phyloP scores from a whole-genome alignment of 257 asterid species.

The Paraleonurus japonicus region DNA sequence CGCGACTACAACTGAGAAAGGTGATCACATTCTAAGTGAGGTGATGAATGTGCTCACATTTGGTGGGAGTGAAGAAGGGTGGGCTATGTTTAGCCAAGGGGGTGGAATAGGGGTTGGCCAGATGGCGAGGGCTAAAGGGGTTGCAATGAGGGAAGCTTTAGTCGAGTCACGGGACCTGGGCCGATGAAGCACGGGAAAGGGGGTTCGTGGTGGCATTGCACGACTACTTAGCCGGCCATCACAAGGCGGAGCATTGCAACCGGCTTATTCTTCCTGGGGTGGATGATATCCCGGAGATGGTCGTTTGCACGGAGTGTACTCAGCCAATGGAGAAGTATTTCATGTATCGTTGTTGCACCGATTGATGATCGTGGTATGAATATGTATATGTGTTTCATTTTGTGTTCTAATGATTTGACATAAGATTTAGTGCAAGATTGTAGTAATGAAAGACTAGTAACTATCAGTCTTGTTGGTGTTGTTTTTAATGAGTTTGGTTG shows the following conservation, averaged over 20 bases:
- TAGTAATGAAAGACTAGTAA: slow-evolving; percentile 13
- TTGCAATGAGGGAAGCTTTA: slow-evolving; percentile 38
- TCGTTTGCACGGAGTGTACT: slow-evolving; percentile 76
- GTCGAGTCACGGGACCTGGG: slow-evolving; percentile 50
- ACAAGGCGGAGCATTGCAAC: slow-evolving; percentile 65
- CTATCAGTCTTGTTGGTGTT: not conserved
- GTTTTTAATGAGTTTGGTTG: not conserved
- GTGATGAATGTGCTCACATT: slow-evolving; percentile 60
- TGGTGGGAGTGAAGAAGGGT: slow-evolving; percentile 55
- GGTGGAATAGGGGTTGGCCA: slow-evolving; percentile 29
- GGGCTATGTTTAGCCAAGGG: slow-evolving; percentile 76
- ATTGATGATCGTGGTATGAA: slow-evolving; percentile 32
- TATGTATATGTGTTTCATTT: not conserved
- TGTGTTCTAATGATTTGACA: not conserved
- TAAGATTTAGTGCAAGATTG: not conserved
- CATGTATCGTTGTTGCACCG: slow-evolving; percentile 82
- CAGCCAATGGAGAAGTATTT: slow-evolving; percentile 71
- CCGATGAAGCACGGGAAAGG: slow-evolving; percentile 31
- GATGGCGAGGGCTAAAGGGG: slow-evolving; percentile 64
- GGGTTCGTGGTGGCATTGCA: slow-evolving; percentile 61
- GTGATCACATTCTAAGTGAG: slow-evolving; percentile 56
- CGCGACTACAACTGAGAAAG: slow-evolving; percentile 3
- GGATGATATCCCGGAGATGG: slow-evolving; percentile 70
- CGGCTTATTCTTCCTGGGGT: slow-evolving; percentile 65
- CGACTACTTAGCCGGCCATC: slow-evolving; percentile 42